phyloP scores from a whole-genome alignment of 2,329 filamentous ascomycete species.

The Trichoderma breve region DNA sequence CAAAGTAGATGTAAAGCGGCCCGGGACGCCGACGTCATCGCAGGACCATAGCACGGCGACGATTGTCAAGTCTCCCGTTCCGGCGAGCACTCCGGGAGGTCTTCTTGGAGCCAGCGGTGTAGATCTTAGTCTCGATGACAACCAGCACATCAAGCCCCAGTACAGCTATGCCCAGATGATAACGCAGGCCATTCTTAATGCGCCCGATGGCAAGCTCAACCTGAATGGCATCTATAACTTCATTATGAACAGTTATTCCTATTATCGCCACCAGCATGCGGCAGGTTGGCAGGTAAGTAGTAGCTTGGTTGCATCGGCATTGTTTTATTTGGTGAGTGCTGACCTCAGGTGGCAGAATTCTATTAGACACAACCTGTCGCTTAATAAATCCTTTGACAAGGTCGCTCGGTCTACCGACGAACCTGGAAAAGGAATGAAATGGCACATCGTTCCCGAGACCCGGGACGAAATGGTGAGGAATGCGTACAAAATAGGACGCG shows the following conservation, averaged over 20 bases:
- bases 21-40: conserved; percentile 58
- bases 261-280: conserved; percentile 75
- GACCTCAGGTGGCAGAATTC: conserved; percentile 63
- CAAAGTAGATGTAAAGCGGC: conserved; percentile 58
- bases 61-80: conserved; percentile 33
- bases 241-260: conserved; percentile 88
- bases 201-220: conserved; percentile 82
- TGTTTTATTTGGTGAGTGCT: not conserved
- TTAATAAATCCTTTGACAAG: conserved; percentile 94
- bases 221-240: conserved; percentile 90
- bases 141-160: conserved; percentile 89
- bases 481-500: conserved; percentile 58
- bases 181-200: conserved; percentile 89
- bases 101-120: conserved; percentile 52
- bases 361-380: conserved; percentile 90
- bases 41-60: conserved; percentile 29
- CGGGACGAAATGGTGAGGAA: conserved; percentile 86
- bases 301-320: conserved; percentile 21
- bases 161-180: conserved; percentile 98
- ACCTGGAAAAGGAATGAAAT: conserved; percentile 98
- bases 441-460: conserved; percentile 84
- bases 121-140: conserved; percentile 77
- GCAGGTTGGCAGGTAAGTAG: conserved; percentile 83
- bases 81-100: conserved; percentile 37
- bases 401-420: conserved; percentile 89